Evolutionary conservation across 495 filamentous ascomycete genomes (phyloP).

Genomic region (Penicillium paxilli): DNA sequence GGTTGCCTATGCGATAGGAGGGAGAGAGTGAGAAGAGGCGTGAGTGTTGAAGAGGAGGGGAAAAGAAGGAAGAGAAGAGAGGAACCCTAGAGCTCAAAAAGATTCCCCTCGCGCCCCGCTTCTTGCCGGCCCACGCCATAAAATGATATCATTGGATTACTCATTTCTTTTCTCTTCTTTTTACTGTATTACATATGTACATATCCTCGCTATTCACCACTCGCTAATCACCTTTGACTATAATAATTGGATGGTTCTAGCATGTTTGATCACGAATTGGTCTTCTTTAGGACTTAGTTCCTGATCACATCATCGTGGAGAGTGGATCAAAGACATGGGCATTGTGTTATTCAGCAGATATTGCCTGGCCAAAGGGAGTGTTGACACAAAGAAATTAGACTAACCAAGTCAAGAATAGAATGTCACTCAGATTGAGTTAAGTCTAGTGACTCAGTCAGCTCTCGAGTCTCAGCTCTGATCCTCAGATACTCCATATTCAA

Average conservation of each 20-base stretch:
- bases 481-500: too few relatives aligned
- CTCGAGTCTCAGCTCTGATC: too few relatives aligned
- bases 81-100: neutral
- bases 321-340: neutral
- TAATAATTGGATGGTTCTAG: neutral
- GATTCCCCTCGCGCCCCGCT: conserved; percentile 9
- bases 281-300: neutral
- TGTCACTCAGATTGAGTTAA: too few relatives aligned
- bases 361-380: too few relatives aligned
- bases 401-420: neutral
- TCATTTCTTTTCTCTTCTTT: neutral
- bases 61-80: neutral
- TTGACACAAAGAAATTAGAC: neutral
- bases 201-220: too few relatives aligned
- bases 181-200: neutral
- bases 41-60: neutral
- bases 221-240: too few relatives aligned
- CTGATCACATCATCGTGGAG: neutral
- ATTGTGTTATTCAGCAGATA: neutral
- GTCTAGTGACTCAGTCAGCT: neutral
- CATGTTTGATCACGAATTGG: neutral
- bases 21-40: neutral
- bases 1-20: neutral
- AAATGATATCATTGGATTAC: conserved; percentile 20
- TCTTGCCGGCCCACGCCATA: conserved; percentile 10